Evolutionary conservation across 106 monocot genomes (phyloP).

Genomic region (Dendrobium chrysotoxum): DNA sequence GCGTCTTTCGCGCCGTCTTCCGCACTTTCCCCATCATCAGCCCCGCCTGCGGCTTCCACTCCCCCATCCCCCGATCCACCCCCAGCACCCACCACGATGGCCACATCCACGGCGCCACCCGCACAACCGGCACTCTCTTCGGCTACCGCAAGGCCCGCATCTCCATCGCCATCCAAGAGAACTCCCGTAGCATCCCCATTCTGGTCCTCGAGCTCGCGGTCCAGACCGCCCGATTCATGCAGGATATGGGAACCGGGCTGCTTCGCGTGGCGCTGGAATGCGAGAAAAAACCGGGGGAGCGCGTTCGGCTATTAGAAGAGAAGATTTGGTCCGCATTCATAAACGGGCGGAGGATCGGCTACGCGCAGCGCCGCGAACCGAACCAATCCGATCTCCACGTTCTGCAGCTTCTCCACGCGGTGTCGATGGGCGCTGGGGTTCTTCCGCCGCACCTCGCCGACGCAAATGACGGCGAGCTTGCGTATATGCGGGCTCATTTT

Average conservation of each 20-base stretch:
- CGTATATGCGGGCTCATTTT: constrained; percentile 83
- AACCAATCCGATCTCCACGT: constrained; percentile 50
- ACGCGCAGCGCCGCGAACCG: constrained; percentile 55
- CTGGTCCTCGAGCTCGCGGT: constrained; percentile 66
- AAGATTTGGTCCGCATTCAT: constrained; percentile 67
- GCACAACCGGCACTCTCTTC: constrained; percentile 83
- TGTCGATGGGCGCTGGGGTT: constrained; percentile 96
- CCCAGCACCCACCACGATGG: constrained; percentile 26
- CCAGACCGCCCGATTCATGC: constrained; percentile 68
- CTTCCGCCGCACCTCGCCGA: constrained; percentile 43
- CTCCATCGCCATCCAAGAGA: constrained; percentile 67
- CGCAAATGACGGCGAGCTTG: constrained; percentile 71
- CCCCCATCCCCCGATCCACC: constrained; percentile 10
- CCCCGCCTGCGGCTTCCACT: constrained; percentile 55
- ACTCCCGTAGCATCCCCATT: constrained; percentile 45
- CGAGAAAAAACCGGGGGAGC: constrained; percentile 64
- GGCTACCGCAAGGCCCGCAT: constrained; percentile 73
- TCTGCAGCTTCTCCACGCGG: constrained; percentile 73
- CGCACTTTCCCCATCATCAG: constrained; percentile 81
- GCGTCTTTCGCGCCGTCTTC: constrained; percentile 68
- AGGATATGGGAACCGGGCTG: constrained; percentile 71
- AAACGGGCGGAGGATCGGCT: constrained; percentile 67
- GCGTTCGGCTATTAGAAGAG: constrained; percentile 62
- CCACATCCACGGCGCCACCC: constrained; percentile 64
- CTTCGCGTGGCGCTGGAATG: constrained; percentile 83